These are phyloP conservation scores for Aspergillus coremiiformis DNA, from an alignment of 495 filamentous ascomycete species.

Conservation along the genomic window DNA sequence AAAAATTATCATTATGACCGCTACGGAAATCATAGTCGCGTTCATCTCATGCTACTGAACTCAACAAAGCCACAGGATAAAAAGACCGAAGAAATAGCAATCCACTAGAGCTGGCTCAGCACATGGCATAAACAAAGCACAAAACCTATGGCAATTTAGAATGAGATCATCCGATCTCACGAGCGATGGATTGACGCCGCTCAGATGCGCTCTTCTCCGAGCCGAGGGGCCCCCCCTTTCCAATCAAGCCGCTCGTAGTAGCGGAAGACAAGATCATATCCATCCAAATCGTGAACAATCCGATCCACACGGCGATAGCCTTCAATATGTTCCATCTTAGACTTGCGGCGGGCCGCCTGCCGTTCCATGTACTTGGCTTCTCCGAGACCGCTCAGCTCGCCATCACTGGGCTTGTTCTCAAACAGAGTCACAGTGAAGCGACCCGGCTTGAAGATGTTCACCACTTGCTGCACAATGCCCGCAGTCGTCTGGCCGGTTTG, in stretches of 20 bases:
- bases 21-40: too few relatives aligned
- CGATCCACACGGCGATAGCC: constrained; percentile 90
- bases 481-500: constrained; percentile 82
- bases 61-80: too few relatives aligned
- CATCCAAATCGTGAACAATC: constrained; percentile 95
- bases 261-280: constrained; percentile 94
- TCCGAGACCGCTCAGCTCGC: constrained; percentile 29
- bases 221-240: constrained; percentile 67
- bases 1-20: too few relatives aligned
- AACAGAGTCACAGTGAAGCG: constrained; percentile 97
- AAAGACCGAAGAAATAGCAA: too few relatives aligned
- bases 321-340: constrained; percentile 71
- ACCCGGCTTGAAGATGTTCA: constrained; percentile 89
- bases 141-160: neutral
- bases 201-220: constrained; percentile 54
- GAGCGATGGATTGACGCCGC: constrained; percentile 2
- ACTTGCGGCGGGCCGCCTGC: constrained; percentile 43
- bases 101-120: too few relatives aligned
- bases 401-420: constrained; percentile 64
- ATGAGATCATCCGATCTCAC: neutral
- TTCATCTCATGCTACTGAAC: too few relatives aligned
- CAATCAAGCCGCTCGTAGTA: constrained; percentile 93
- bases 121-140: neutral
- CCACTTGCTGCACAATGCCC: constrained; percentile 88
- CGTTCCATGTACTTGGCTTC: constrained; percentile 40